Conservation (phyloP, 257 asterid genomes). For the Petunia secreta region DNA sequence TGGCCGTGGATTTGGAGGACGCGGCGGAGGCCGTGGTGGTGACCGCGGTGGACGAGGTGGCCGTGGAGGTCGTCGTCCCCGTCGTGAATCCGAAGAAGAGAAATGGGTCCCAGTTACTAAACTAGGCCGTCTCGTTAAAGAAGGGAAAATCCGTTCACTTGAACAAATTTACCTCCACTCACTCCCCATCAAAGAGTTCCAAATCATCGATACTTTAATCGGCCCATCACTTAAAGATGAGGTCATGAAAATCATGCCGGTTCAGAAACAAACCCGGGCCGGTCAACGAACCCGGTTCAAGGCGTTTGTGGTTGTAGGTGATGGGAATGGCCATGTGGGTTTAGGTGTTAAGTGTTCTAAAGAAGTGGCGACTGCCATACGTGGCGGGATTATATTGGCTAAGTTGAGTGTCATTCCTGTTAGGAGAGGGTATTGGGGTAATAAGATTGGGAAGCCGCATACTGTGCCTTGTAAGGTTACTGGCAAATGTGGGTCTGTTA, state of each 20-base stretch:
- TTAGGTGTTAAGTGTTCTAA: conserved; percentile 88
- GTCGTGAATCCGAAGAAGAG: conserved; percentile 80
- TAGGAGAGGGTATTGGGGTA: conserved; percentile 94
- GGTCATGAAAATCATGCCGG: conserved; percentile 96
- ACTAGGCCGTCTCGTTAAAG: conserved; percentile 74
- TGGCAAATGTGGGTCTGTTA: conserved; percentile 88
- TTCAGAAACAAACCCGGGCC: conserved; percentile 95
- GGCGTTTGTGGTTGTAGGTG: conserved; percentile 92
- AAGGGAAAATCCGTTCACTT: conserved; percentile 59
- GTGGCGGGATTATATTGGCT: conserved; percentile 81
- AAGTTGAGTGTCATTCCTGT: conserved; percentile 80
- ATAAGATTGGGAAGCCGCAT: conserved; percentile 86
- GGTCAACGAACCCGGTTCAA: conserved; percentile 92
- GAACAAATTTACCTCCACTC: conserved; percentile 91
- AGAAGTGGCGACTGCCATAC: conserved; percentile 91
- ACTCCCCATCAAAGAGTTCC: conserved; percentile 82
- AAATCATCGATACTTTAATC: conserved; percentile 63
- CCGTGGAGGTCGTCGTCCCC: conserved; percentile 65
- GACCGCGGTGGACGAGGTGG: conserved; percentile 62
- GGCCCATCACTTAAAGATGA: conserved; percentile 80
- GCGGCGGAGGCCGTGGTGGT: conserved; percentile 63
- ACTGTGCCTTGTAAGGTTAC: conserved; percentile 95
- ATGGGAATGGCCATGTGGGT: conserved; percentile 83
- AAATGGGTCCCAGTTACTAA: conserved; percentile 92
- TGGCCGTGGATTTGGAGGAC: conserved; percentile 71